Evolutionary conservation across 306 rosid species (phyloP), one percentile per base, ranked within the genome.

Genomic region (Crotalaria pallida): DNA sequence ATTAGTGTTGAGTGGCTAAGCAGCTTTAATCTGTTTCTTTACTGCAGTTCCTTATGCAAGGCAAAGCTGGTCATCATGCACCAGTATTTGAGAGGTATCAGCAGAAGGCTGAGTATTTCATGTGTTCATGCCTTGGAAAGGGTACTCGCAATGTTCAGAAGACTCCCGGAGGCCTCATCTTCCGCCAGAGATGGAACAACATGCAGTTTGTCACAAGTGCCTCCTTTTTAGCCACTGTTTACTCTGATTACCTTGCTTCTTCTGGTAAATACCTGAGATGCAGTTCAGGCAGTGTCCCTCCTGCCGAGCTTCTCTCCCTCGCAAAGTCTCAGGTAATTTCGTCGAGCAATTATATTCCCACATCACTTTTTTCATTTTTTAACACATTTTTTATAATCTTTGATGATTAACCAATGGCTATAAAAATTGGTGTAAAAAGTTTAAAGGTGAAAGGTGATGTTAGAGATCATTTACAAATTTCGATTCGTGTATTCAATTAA

Each of bases 121-220:
- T 93, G 90, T 93, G 98, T 65, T 83, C 94, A 0, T 85, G 90
- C 78, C 50, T 93, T 1, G 92, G 97, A 58, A 93, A 87, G 84
- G 86, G 94, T 23, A 52, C 33, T 48, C 81, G 73, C 45, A 93
- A 93, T 44, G 82, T 82, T 18, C 94, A 82, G 82, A 91, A 82
- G 69, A 93, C 98, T 12, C 98, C 99, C 0, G 99, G 96, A 43
- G 99, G 99, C 49, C 95, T 94, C 44, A 75, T 94, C 19, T 89
- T 74, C 85, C 86, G 95, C 7, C 97, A 91, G 72, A 83, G 95
- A 63, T 94, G 99, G 99, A 94, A 94, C 81, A 90, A 91, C 84
- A 53, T 94, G 96, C 99, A 94, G 76, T 91, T 90, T 62, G 97
- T 87, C 24, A 91, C 97, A 3, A 84, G 96, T 60, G 84, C 99